Evolutionary conservation across 148 eudicot genomes (phyloP).

Genomic region (Fagopyrum tataricum): DNA sequence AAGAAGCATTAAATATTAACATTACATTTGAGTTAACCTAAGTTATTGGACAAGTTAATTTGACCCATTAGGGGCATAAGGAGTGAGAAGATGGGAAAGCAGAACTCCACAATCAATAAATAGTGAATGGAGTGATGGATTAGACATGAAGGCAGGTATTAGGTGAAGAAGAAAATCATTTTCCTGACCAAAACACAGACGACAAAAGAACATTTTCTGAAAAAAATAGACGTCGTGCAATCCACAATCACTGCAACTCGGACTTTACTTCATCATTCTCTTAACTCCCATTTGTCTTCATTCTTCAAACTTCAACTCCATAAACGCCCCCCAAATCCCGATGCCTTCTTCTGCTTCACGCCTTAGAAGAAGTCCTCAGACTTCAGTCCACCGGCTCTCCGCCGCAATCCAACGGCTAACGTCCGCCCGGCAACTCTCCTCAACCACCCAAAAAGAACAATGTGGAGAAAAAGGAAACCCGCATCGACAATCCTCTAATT

Average conservation of each 20-base stretch:
- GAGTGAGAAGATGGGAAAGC: no score
- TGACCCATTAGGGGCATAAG: no score
- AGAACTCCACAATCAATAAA: no score
- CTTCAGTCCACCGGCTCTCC: constrained; percentile 4
- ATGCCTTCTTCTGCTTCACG: constrained; percentile 2
- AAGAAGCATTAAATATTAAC: no score
- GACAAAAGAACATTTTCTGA: neutral
- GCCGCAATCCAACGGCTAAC: constrained; percentile 1
- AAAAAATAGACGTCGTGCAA: neutral
- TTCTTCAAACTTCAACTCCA: neutral
- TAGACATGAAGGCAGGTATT: no score
- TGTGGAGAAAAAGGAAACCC: neutral
- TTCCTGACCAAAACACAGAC: neutral
- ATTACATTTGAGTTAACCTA: no score
- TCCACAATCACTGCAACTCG: neutral
- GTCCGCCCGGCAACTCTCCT: constrained; percentile 3
- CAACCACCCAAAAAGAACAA: neutral
- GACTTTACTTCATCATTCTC: neutral
- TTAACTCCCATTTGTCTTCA: neutral
- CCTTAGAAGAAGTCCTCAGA: constrained; percentile 1
- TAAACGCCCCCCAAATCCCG: neutral
- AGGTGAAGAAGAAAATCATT: neutral
- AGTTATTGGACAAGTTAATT: no score
- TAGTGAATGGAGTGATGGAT: no score
- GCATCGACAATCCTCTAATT: neutral